A percentile compares a stretch with the other conserved stretches of the same genome.
Evolutionary conservation across 768 basidiomycete genomes (phyloP).

Genomic region (Dendrothele bispora): DNA sequence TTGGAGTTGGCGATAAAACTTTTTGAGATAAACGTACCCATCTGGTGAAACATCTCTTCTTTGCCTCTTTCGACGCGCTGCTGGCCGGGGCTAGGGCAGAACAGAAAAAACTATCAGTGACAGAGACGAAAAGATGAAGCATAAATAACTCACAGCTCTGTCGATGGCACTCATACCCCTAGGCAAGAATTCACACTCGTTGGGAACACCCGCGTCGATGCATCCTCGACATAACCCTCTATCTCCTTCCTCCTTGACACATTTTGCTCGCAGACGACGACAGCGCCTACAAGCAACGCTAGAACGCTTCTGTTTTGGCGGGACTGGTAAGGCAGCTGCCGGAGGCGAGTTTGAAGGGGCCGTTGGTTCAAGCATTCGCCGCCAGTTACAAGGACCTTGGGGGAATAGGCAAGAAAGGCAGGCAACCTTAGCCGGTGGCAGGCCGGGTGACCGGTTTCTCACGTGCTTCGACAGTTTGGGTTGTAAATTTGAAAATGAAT

Average conservation of each 20-base stretch:
- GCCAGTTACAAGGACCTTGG: neutral
- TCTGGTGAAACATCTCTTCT: conserved; percentile 7
- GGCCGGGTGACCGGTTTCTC: no score
- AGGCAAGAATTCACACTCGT: conserved; percentile 12
- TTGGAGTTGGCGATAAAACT: no score
- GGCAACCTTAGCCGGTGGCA: neutral
- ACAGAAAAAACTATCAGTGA: neutral
- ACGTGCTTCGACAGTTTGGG: no score
- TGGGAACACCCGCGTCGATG: conserved; percentile 12
- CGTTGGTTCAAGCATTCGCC: conserved; percentile 11
- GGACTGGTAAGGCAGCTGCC: conserved; percentile 9
- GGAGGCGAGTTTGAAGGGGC: conserved; percentile 1
- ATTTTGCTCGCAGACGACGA: conserved; percentile 12
- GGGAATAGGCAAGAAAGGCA: neutral
- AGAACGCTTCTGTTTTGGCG: conserved; percentile 12
- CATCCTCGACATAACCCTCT: conserved; percentile 8
- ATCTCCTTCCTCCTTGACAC: conserved; percentile 11
- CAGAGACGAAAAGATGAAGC: neutral
- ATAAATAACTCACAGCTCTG: conserved; percentile 9
- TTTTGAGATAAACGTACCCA: no score
- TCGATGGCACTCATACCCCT: conserved; percentile 14
- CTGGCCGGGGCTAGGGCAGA: conserved; percentile 9
- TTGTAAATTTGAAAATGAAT: no score
- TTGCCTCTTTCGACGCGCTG: conserved; percentile 11
- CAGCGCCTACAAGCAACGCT: conserved; percentile 13